Evolutionary conservation across 2,329 filamentous ascomycete genomes (phyloP).

Genomic region (Colletotrichum costaricense): DNA sequence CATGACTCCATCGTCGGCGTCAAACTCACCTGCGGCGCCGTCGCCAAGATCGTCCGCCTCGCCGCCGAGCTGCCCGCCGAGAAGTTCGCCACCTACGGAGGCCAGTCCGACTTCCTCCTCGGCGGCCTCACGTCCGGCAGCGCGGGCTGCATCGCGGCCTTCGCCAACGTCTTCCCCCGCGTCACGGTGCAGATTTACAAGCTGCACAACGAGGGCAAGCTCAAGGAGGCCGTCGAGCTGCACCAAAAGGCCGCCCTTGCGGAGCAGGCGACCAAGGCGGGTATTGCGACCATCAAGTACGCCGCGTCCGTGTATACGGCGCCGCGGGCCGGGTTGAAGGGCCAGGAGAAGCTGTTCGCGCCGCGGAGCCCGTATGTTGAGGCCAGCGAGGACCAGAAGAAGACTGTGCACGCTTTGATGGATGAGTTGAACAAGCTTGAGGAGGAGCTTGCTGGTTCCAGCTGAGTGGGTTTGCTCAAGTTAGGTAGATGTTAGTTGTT

Average conservation of each 20-base stretch:
- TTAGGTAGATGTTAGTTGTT: too few relatives aligned
- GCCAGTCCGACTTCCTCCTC: constrained; percentile 78
- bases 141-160: constrained; percentile 70
- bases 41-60: constrained; percentile 77
- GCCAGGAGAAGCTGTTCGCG: constrained; percentile 66
- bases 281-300: constrained; percentile 77
- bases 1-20: constrained; percentile 70
- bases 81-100: constrained; percentile 76
- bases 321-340: constrained; percentile 67
- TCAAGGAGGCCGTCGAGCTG: constrained; percentile 68
- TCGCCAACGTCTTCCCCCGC: constrained; percentile 72
- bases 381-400: constrained; percentile 56
- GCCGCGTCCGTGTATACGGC: constrained; percentile 72
- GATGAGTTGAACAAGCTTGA: constrained; percentile 58
- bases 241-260: constrained; percentile 73
- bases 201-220: constrained; percentile 68
- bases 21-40: constrained; percentile 76
- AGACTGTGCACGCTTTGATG: constrained; percentile 53
- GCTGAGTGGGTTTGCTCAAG: neutral
- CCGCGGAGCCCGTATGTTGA: constrained; percentile 72
- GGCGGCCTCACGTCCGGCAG: constrained; percentile 69
- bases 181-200: constrained; percentile 68
- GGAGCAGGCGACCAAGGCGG: constrained; percentile 73
- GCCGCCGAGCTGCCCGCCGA: constrained; percentile 59
- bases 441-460: constrained; percentile 37